These are phyloP conservation scores for Candolleomyces aberdarensis DNA, from an alignment of 768 basidiomycete species.

Conservation along the genomic window DNA sequence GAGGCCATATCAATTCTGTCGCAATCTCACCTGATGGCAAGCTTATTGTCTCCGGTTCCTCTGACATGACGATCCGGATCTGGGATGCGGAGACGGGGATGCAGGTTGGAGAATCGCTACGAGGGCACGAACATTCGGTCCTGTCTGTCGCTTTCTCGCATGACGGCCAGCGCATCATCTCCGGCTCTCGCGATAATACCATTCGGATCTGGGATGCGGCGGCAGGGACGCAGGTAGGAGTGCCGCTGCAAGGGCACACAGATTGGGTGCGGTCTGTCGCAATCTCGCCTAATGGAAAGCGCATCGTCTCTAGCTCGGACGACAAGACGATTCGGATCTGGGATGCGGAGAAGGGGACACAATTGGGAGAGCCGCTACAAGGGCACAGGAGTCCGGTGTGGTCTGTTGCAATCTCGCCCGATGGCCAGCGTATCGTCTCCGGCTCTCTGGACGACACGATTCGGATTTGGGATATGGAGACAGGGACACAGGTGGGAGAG, in stretches of 20 bases:
- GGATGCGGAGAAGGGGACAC: not conserved
- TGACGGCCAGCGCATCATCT: conserved; percentile 15
- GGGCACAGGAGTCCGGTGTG: conserved; percentile 15
- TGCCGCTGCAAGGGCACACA: conserved; percentile 11
- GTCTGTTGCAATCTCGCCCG: conserved; percentile 20
- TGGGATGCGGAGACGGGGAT: conserved; percentile 22
- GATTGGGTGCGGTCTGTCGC: conserved; percentile 10
- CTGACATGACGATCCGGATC: conserved; percentile 19
- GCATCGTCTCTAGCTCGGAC: conserved; percentile 13
- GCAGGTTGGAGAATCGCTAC: conserved; percentile 19
- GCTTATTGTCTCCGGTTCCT: not conserved
- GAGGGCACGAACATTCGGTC: conserved; percentile 14
- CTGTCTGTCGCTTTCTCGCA: conserved; percentile 15
- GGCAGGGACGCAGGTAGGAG: conserved; percentile 4
- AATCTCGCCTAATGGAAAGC: conserved; percentile 13
- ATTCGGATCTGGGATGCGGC: conserved; percentile 13
- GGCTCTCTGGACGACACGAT: conserved; percentile 23
- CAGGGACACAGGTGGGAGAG: no score
- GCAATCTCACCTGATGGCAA: no score
- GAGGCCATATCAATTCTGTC: no score
- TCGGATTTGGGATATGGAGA: no score
- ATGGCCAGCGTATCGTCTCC: conserved; percentile 27
- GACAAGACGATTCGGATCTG: conserved; percentile 12
- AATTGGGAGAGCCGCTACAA: conserved; percentile 2
- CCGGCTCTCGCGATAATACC: conserved; percentile 19